Conservation (phyloP, 805 yeast species). For the Candida sonorensis region DNA sequence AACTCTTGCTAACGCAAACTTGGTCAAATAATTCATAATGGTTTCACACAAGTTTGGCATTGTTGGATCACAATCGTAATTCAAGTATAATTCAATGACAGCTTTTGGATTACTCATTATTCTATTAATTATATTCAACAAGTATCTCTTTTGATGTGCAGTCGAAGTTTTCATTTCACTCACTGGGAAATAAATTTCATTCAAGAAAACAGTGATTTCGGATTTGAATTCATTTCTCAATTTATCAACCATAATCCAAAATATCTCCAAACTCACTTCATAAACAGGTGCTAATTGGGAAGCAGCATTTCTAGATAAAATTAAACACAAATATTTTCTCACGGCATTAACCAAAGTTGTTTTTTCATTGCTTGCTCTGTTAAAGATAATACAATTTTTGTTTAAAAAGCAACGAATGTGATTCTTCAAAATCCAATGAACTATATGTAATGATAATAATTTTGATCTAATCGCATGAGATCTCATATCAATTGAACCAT, state of each 20-base stretch:
- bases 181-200: slow-evolving; percentile 90
- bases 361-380: slow-evolving; percentile 43
- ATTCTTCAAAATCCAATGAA: slow-evolving; percentile 78
- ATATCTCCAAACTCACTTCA: slow-evolving; percentile 86
- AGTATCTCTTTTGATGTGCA: slow-evolving; percentile 84
- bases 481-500: slow-evolving; percentile 72
- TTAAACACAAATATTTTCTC: slow-evolving; percentile 74
- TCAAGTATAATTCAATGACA: slow-evolving; percentile 84
- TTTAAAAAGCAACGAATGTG: slow-evolving; percentile 77
- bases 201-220: slow-evolving; percentile 90
- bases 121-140: slow-evolving; percentile 73
- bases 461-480: slow-evolving; percentile 92
- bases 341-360: slow-evolving; percentile 70
- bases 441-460: slow-evolving; percentile 76
- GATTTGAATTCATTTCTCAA: slow-evolving; percentile 82
- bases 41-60: slow-evolving; percentile 83
- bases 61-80: slow-evolving; percentile 86
- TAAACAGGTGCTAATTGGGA: slow-evolving; percentile 87
- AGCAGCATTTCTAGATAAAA: slow-evolving; percentile 87
- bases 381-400: slow-evolving; percentile 44
- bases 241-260: slow-evolving; percentile 81
- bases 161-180: slow-evolving; percentile 89
- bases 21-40: slow-evolving; percentile 71
- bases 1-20: slow-evolving; percentile 60
- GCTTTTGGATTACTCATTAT: slow-evolving; percentile 85